Conservation (phyloP, 75 land plant species). For the Isoetes taiwanensis region DNA sequence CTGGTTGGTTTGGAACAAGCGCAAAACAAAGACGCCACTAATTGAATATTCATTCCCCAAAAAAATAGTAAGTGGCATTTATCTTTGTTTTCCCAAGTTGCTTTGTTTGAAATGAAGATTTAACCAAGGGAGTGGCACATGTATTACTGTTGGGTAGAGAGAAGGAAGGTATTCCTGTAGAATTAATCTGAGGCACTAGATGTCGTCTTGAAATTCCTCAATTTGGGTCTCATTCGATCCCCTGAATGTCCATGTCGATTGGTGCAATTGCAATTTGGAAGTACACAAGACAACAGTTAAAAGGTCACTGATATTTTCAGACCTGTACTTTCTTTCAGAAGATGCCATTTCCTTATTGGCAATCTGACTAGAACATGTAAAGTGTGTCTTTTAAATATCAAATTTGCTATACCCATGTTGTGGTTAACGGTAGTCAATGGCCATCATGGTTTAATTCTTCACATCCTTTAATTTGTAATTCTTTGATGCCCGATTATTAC, state of each 20-base stretch:
- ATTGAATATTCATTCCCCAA: slow-evolving; percentile 46
- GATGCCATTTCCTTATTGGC: too few species aligned
- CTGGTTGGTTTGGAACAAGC: slow-evolving; percentile 71
- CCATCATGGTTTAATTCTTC: too few species aligned
- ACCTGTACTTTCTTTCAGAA: too few species aligned
- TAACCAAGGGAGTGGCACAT: too few species aligned
- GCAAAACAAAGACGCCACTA: slow-evolving; percentile 58
- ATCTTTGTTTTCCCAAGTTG: background rate
- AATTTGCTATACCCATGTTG: too few species aligned
- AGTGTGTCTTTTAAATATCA: too few species aligned
- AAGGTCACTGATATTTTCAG: too few species aligned
- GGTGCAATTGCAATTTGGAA: slow-evolving; percentile 97
- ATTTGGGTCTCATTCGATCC: slow-evolving; percentile 67
- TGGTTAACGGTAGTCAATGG: too few species aligned
- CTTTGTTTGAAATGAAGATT: too few species aligned
- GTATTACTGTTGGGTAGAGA: slow-evolving; percentile 83
- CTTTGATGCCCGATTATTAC: too few species aligned
- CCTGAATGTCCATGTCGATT: slow-evolving; percentile 90
- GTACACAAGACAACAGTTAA: slow-evolving; percentile 61
- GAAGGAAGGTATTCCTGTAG: slow-evolving; percentile 80
- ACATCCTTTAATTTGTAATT: too few species aligned
- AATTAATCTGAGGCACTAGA: slow-evolving; percentile 70
- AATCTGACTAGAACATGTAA: too few species aligned
- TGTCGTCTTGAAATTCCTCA: slow-evolving; percentile 79
- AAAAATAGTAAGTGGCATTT: slow-evolving; percentile 41